A percentile compares a stretch with the other conserved stretches of the same genome.
Evolutionary conservation across 345 rosid species (phyloP).

Genomic region (Dovyalis caffra): DNA sequence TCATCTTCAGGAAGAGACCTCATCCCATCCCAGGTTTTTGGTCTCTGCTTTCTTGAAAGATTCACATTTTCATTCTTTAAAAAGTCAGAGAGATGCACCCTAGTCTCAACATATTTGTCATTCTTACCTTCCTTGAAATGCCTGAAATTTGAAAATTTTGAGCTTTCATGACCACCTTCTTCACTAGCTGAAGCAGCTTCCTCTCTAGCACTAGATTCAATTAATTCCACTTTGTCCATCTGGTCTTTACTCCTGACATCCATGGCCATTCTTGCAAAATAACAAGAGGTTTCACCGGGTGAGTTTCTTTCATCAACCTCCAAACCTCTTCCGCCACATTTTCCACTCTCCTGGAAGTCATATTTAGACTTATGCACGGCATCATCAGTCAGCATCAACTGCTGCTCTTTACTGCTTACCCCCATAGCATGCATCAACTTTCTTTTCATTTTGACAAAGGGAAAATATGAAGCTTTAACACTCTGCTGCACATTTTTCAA

Average conservation of each 20-base stretch:
- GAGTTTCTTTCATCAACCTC: conserved; percentile 21
- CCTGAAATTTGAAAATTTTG: conserved; percentile 26
- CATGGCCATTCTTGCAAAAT: conserved; percentile 3
- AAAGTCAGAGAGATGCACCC: conserved; percentile 27
- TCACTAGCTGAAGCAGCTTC: conserved; percentile 28
- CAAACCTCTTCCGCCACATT: conserved; percentile 26
- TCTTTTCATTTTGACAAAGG: conserved; percentile 54
- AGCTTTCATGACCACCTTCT: conserved; percentile 30
- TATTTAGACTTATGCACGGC: conserved; percentile 4
- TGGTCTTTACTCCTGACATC: conserved; percentile 19
- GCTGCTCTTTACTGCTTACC: conserved; percentile 35
- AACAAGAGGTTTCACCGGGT: conserved; percentile 11
- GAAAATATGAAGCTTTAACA: conserved; percentile 40
- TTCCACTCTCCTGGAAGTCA: conserved; percentile 11
- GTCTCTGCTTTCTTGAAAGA: conserved; percentile 29
- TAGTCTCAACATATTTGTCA: conserved; percentile 19
- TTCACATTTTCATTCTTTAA: conserved; percentile 32
- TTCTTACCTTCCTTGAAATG: conserved; percentile 37
- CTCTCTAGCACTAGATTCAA: conserved; percentile 12
- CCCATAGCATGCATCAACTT: conserved; percentile 55
- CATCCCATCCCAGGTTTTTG: conserved; percentile 34
- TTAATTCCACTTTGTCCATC: conserved; percentile 9
- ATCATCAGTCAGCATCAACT: conserved; percentile 12
- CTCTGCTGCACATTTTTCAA: conserved; percentile 24
- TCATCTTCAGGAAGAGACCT: conserved; percentile 45